Evolutionary conservation across 179 eudicot species (phyloP), one percentile per base, ranked within the genome.

Genomic region (Camellia oleifera): DNA sequence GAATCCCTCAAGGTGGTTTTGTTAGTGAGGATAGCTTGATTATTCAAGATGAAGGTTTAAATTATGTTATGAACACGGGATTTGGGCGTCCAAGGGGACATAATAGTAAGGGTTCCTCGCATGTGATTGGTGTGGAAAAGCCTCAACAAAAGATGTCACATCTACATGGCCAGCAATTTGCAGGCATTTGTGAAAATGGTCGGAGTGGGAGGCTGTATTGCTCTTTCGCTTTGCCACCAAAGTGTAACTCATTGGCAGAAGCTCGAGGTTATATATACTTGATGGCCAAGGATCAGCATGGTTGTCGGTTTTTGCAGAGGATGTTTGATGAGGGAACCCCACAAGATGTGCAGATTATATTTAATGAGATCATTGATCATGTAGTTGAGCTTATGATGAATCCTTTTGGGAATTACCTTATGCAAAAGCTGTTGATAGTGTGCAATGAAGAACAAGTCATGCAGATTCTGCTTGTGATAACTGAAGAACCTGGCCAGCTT

Each of bases 271-370:
- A 80, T 45, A 88, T 94, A 61, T 87, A 84, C 81, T 75, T 72
- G n/a, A 80, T 88, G 70, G 97, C 98, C 1, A 94, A 91, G 87
- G 97, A 94, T 87, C 98, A 94, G 64, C 81, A 91, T 77, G 98
- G 98, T n/a, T 92, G 97, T 79, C 86, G 97, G 60, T 91, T 81
- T 75, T 78, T 94, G 74, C 98, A 94, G 77, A 87, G 84, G 81
- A 83, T 86, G 80, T 91, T 92, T 79, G 97, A 91, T 18, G 89
- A 89, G 72, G 94, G 97, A 12, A 83, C 87, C 13, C 77, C 80
- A 18, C 81, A 85, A 80, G 94, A 92, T 65, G 88, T 89, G 72
- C 87, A 90, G 66, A 78, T 84, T 4, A 86, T 94, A 44, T 94
- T 94, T 74, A 73, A 81, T 84, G 95, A 86, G 81, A 86, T 93